Conservation (phyloP, 176 grass and related monocot species). For the Otatea glauca region DNA sequence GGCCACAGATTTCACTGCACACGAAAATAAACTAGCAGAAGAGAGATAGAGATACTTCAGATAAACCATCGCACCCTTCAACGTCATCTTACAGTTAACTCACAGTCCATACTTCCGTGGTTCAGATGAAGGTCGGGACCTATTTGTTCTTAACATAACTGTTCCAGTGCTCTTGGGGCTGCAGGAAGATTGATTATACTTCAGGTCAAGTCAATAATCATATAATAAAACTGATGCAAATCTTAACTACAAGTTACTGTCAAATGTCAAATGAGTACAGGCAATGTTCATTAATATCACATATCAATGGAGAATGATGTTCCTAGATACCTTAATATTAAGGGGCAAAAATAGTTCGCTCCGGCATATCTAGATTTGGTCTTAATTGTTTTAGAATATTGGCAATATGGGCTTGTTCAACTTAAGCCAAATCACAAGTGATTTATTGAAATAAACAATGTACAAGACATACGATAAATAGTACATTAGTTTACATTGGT, state of each 20-base stretch:
- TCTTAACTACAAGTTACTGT: too few species aligned
- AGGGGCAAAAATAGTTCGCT: not conserved
- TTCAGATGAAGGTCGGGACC: not conserved
- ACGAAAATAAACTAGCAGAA: conserved; percentile 31
- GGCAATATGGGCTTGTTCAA: not conserved
- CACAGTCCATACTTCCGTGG: not conserved
- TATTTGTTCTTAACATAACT: conserved; percentile 38
- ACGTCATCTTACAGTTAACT: not conserved
- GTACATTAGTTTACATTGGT: not conserved
- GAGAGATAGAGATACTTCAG: not conserved
- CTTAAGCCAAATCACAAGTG: conserved; percentile 14
- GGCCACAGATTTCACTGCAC: conserved; percentile 43
- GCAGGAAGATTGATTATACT: conserved; percentile 9
- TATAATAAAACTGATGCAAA: not conserved
- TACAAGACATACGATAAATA: not conserved
- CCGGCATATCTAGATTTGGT: not conserved
- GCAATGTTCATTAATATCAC: too few species aligned
- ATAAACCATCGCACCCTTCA: conserved; percentile 31
- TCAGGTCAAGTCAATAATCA: not conserved
- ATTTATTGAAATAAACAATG: not conserved
- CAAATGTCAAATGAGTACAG: too few species aligned
- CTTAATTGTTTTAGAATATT: not conserved
- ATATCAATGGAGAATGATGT: too few species aligned
- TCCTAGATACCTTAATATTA: too few species aligned
- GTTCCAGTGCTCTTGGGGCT: conserved; percentile 52